phyloP scores from a whole-genome alignment of 1,284 basidiomycete genomes.

The Ganoderma boninense region DNA sequence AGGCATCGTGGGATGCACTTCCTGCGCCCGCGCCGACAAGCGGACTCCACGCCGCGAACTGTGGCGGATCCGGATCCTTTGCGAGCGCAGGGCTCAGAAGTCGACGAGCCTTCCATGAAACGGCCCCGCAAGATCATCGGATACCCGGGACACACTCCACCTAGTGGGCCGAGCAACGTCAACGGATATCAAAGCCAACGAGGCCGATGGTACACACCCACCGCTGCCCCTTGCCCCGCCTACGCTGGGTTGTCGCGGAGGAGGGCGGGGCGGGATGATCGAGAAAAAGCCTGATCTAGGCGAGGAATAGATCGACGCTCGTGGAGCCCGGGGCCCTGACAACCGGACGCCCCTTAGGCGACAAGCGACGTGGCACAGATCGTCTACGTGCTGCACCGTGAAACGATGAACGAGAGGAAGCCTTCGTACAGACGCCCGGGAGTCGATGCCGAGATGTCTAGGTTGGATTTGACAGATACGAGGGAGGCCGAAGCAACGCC shows the following conservation, averaged over 20 bases:
- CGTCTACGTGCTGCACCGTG: constrained; percentile 1
- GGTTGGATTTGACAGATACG: constrained; percentile 4
- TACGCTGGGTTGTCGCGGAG: background rate
- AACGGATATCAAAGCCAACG: constrained; percentile 10
- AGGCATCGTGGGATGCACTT: background rate
- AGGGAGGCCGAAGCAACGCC: background rate
- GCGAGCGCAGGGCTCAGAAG: background rate
- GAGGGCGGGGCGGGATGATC: background rate
- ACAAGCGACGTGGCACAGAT: constrained; percentile 1
- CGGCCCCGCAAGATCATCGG: background rate
- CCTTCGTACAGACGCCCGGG: too few relatives aligned
- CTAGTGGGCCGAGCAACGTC: constrained; percentile 12
- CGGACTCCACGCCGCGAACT: constrained; percentile 12
- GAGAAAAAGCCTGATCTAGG: background rate
- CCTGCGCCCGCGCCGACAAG: background rate
- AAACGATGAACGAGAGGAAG: background rate
- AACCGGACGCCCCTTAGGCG: background rate
- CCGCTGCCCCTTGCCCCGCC: background rate
- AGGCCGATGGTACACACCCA: constrained; percentile 1
- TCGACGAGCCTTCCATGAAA: background rate
- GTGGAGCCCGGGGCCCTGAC: constrained; percentile 4
- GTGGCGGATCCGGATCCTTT: constrained; percentile 25
- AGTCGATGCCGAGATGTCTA: background rate
- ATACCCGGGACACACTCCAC: background rate
- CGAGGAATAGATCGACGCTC: background rate